A percentile compares a stretch with the other conserved stretches of the same genome.
These are phyloP conservation scores for Fraxinus latifolia DNA, from an alignment of 305 asterid species.

Conservation along the genomic window DNA sequence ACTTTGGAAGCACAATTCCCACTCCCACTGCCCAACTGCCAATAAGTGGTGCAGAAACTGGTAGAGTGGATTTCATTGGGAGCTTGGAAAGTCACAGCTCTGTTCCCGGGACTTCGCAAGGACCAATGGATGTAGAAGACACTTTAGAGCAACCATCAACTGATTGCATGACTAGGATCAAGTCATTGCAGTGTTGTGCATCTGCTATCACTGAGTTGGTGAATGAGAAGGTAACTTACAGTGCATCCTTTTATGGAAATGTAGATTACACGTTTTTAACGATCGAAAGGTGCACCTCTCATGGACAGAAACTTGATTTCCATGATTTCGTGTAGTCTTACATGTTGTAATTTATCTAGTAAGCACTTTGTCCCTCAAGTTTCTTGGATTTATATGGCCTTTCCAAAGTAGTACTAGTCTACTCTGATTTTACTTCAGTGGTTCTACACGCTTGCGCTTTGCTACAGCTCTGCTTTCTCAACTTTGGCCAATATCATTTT, in stretches of 20 bases:
- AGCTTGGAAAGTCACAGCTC: conserved; percentile 52
- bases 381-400: not conserved
- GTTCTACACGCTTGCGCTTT: not conserved
- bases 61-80: conserved; percentile 39
- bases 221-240: conserved; percentile 62
- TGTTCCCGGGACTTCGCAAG: conserved; percentile 64
- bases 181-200: conserved; percentile 65
- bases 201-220: conserved; percentile 69
- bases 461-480: not conserved
- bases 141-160: conserved; percentile 57
- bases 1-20: conserved; percentile 38
- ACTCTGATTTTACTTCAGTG: not conserved
- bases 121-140: conserved; percentile 45
- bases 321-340: not conserved
- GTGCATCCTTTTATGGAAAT: not conserved
- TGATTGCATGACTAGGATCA: conserved; percentile 67
- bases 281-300: not conserved
- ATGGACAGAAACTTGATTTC: not conserved
- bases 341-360: not conserved
- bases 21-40: conserved; percentile 53
- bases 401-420: not conserved
- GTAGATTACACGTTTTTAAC: not conserved
- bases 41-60: conserved; percentile 39
- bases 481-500: not conserved
- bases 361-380: not conserved